phyloP scores from a whole-genome alignment of 805 yeast genomes.

The Scheffersomyces stipitis region DNA sequence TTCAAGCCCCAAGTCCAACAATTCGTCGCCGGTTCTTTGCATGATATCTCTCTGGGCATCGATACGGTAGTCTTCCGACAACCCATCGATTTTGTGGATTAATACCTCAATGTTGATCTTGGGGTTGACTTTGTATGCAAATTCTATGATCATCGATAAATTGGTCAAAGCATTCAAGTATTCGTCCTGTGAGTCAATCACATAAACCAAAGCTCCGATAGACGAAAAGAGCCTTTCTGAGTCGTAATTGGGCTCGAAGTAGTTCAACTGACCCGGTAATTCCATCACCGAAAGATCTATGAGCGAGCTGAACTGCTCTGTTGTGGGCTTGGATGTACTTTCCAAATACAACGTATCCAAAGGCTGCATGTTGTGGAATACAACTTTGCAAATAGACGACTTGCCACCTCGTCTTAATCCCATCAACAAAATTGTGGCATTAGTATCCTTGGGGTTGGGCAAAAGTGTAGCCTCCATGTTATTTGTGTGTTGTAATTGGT shows the following conservation, averaged over 20 bases:
- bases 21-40: slow-evolving; percentile 93
- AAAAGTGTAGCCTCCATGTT: slow-evolving; percentile 15
- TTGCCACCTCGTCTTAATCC: slow-evolving; percentile 91
- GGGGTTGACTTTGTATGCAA: slow-evolving; percentile 83
- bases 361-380: slow-evolving; percentile 95
- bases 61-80: slow-evolving; percentile 87
- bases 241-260: slow-evolving; percentile 83
- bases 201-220: slow-evolving; percentile 90
- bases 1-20: slow-evolving; percentile 83
- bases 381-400: slow-evolving; percentile 92
- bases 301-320: slow-evolving; percentile 78
- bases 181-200: slow-evolving; percentile 94
- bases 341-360: slow-evolving; percentile 88
- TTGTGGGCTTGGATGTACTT: slow-evolving; percentile 84
- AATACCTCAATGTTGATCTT: slow-evolving; percentile 85
- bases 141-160: slow-evolving; percentile 82
- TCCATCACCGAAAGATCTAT: slow-evolving; percentile 90
- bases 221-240: slow-evolving; percentile 72
- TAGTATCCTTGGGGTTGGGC: slow-evolving; percentile 48
- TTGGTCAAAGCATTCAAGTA: slow-evolving; percentile 89
- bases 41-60: slow-evolving; percentile 96
- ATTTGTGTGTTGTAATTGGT: background rate
- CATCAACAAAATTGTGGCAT: slow-evolving; percentile 84
- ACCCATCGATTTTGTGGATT: slow-evolving; percentile 94
- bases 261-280: slow-evolving; percentile 89